Conservation (phyloP, 257 asterid genomes). For the Schizonepeta tenuifolia region DNA sequence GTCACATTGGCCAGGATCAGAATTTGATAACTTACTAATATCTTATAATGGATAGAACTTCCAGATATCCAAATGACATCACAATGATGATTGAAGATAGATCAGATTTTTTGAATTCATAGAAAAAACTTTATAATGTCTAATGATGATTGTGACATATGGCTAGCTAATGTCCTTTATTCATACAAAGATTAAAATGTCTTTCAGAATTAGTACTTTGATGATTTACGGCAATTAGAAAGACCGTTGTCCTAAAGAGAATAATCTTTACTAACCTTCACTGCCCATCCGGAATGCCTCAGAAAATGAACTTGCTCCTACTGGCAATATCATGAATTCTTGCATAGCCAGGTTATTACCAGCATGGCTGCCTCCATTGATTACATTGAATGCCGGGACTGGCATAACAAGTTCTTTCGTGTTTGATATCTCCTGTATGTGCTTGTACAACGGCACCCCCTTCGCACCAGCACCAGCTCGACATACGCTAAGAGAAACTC, state of each 20-base stretch:
- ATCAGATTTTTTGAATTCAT: background rate
- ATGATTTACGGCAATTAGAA: background rate
- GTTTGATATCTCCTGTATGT: slow-evolving; percentile 85
- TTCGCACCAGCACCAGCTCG: slow-evolving; percentile 99
- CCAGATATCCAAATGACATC: background rate
- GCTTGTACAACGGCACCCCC: slow-evolving; percentile 80
- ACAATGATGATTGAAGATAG: background rate
- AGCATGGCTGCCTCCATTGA: slow-evolving; percentile 99
- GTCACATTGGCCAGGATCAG: background rate
- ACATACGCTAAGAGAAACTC: slow-evolving; percentile 94
- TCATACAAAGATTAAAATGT: background rate
- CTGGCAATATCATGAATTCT: slow-evolving; percentile 96
- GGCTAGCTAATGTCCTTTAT: background rate
- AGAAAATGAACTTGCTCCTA: slow-evolving; percentile 84
- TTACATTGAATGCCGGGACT: slow-evolving; percentile 96
- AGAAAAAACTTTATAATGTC: background rate
- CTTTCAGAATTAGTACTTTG: background rate
- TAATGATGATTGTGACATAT: background rate
- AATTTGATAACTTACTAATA: background rate
- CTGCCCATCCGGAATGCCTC: slow-evolving; percentile 96
- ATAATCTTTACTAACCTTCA: slow-evolving; percentile 63
- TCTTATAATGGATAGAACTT: background rate
- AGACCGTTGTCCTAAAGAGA: background rate
- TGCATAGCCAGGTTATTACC: slow-evolving; percentile 99
- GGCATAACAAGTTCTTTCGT: slow-evolving; percentile 97